These are phyloP conservation scores for Floccularia luteovirens DNA, from an alignment of 768 basidiomycete genomes.

Conservation along the genomic window DNA sequence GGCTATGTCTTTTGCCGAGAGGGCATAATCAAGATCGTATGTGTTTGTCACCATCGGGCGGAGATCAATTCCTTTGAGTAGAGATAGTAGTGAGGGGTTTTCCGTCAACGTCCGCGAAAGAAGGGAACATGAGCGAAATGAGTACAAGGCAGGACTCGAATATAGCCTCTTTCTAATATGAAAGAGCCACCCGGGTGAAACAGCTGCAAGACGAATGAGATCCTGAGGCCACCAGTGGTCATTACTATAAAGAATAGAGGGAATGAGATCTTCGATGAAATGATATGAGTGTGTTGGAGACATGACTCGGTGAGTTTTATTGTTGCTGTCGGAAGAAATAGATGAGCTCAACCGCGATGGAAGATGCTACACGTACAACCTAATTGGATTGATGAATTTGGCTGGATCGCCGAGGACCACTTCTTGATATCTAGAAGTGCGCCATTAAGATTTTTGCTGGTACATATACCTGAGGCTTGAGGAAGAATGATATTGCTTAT, in stretches of 20 bases:
- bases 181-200: slow-evolving; percentile 42
- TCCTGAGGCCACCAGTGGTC: slow-evolving; percentile 50
- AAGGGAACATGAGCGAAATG: slow-evolving; percentile 30
- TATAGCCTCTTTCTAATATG: slow-evolving; percentile 39
- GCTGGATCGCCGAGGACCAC: no score
- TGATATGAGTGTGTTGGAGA: slow-evolving; percentile 5
- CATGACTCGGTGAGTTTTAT: not conserved
- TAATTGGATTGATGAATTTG: no score
- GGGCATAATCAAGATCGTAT: slow-evolving; percentile 5
- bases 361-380: no score
- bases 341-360: no score
- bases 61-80: slow-evolving; percentile 34
- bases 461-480: no score
- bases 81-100: slow-evolving; percentile 23
- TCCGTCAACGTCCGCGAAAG: slow-evolving; percentile 33
- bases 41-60: slow-evolving; percentile 19
- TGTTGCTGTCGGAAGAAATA: no score
- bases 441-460: no score
- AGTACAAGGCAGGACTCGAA: slow-evolving; percentile 28
- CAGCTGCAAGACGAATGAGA: slow-evolving; percentile 34
- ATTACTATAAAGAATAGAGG: slow-evolving; percentile 39
- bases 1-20: slow-evolving; percentile 20
- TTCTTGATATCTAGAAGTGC: no score
- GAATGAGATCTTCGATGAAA: slow-evolving; percentile 45
- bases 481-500: no score